These are phyloP conservation scores for Garcia nutans DNA, from an alignment of 345 rosid species.

Conservation along the genomic window DNA sequence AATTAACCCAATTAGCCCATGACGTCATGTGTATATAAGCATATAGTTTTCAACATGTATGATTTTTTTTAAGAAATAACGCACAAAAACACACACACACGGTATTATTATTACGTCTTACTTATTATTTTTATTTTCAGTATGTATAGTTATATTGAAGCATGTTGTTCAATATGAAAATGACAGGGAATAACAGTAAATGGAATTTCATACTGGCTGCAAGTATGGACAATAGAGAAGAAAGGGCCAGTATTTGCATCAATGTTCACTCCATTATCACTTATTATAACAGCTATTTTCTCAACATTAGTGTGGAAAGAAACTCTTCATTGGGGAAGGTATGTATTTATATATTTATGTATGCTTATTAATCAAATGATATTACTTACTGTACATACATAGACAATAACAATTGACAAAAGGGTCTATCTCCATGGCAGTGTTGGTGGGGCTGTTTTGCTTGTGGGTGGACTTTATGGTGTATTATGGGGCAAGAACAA, in stretches of 20 bases:
- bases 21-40: too few species aligned
- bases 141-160: too few species aligned
- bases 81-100: too few species aligned
- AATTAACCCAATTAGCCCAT: too few species aligned
- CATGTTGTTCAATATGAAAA: too few species aligned
- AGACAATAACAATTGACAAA: not conserved
- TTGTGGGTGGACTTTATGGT: conserved; percentile 74
- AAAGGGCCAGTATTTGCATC: conserved; percentile 85
- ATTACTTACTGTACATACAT: too few species aligned
- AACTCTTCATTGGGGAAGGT: conserved; percentile 75
- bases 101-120: too few species aligned
- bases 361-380: not conserved
- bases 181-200: conserved; percentile 68
- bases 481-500: conserved; percentile 82
- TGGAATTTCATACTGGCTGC: conserved; percentile 76
- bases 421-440: conserved; percentile 35
- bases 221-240: conserved; percentile 83
- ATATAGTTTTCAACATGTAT: too few species aligned
- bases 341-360: too few species aligned
- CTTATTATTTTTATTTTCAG: too few species aligned
- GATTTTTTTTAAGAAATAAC: too few species aligned
- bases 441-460: conserved; percentile 60
- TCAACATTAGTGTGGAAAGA: conserved; percentile 74
- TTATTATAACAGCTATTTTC: conserved; percentile 61
- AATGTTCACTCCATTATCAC: conserved; percentile 76